These are phyloP conservation scores for Penicillium sp. DNA, from an alignment of 2,329 filamentous ascomycete genomes.

Conservation along the genomic window DNA sequence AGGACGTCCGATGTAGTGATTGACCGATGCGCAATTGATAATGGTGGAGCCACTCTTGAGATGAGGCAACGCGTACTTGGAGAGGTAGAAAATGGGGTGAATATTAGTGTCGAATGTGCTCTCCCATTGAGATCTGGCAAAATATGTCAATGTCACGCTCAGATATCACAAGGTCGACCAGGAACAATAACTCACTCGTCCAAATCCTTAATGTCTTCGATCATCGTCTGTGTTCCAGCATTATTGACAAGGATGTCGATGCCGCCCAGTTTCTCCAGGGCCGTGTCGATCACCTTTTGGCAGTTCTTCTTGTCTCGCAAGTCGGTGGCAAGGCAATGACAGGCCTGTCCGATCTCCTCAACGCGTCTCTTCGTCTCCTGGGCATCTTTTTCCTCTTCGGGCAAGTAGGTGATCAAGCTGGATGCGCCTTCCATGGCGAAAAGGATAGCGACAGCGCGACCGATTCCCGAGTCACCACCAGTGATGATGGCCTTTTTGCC, in stretches of 20 bases:
- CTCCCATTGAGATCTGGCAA: conserved; percentile 66
- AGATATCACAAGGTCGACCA: background rate
- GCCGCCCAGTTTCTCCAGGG: conserved; percentile 60
- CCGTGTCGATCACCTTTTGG: conserved; percentile 63
- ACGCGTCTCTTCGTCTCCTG: conserved; percentile 69
- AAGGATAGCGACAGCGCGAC: conserved; percentile 68
- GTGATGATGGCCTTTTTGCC: conserved; percentile 75
- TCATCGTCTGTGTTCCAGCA: conserved; percentile 70
- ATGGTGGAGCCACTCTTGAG: conserved; percentile 70
- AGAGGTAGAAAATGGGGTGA: conserved; percentile 72
- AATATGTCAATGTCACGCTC: background rate
- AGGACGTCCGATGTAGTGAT: conserved; percentile 74
- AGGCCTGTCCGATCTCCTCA: conserved; percentile 62
- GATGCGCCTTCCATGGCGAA: conserved; percentile 79
- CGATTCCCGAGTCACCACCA: conserved; percentile 77
- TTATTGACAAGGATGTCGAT: conserved; percentile 69
- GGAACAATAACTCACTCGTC: conserved; percentile 50
- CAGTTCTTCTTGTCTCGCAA: conserved; percentile 64
- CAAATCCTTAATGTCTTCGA: conserved; percentile 67
- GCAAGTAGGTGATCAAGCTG: conserved; percentile 67
- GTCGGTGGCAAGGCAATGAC: conserved; percentile 61
- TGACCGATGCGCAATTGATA: conserved; percentile 82
- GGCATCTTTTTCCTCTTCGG: conserved; percentile 71
- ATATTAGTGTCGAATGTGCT: conserved; percentile 80
- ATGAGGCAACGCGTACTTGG: conserved; percentile 71